phyloP scores from a whole-genome alignment of 495 filamentous ascomycete genomes.

The Penicillium daleae region DNA sequence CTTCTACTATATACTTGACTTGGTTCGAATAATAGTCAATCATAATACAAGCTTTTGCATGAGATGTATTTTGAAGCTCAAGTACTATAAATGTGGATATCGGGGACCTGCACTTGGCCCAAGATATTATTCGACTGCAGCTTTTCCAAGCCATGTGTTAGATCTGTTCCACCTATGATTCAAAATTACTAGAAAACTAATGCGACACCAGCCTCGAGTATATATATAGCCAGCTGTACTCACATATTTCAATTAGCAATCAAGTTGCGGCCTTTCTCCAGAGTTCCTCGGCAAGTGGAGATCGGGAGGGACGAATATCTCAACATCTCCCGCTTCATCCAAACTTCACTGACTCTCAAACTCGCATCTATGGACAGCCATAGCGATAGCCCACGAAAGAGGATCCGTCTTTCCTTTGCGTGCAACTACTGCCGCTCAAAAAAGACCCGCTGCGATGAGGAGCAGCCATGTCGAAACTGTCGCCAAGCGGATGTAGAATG shows the following conservation, averaged over 20 bases:
- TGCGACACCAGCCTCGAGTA: neutral
- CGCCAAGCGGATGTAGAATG: slow-evolving; percentile 16
- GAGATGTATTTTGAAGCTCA: neutral
- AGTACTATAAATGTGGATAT: neutral
- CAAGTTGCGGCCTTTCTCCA: neutral
- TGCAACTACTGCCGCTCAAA: slow-evolving; percentile 21
- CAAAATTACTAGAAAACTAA: neutral
- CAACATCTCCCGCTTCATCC: neutral
- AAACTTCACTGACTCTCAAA: neutral
- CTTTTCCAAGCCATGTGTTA: too few species aligned
- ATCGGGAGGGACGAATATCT: neutral
- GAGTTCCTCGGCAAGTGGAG: slow-evolving; percentile 5
- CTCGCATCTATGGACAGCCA: neutral
- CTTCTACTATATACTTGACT: slow-evolving; percentile 6
- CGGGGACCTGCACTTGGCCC: neutral
- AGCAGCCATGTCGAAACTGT: slow-evolving; percentile 21
- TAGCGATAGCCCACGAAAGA: slow-evolving; percentile 1
- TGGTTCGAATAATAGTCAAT: neutral
- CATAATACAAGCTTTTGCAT: slow-evolving; percentile 1
- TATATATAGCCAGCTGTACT: neutral
- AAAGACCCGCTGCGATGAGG: slow-evolving; percentile 23
- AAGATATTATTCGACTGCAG: neutral
- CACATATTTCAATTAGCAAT: neutral
- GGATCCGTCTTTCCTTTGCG: slow-evolving; percentile 19
- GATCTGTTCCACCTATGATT: neutral